Evolutionary conservation across 139 green algal genomes (phyloP).

Genomic region (Asterochloris sp.): DNA sequence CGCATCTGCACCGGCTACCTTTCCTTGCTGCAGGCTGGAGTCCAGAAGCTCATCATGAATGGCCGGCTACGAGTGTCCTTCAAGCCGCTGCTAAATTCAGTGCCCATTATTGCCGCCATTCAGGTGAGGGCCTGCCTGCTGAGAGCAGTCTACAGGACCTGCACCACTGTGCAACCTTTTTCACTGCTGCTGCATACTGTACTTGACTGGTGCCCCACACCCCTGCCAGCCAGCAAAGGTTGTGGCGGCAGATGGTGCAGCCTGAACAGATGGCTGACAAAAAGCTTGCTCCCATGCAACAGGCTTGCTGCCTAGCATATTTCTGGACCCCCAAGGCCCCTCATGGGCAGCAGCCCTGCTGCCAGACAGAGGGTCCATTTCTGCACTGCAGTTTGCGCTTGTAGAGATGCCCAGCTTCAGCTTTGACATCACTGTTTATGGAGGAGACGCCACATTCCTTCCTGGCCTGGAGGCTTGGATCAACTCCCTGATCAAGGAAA

Average conservation of each 20-base stretch:
- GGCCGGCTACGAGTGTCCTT: constrained; percentile 14
- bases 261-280: too few relatives aligned
- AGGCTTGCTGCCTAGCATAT: too few relatives aligned
- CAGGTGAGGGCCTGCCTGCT: not conserved
- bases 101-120: constrained; percentile 22
- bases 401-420: constrained; percentile 33
- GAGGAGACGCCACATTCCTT: constrained; percentile 33
- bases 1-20: not conserved
- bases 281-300: not conserved
- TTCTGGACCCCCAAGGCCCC: too few relatives aligned
- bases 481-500: constrained; percentile 28
- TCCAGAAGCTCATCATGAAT: constrained; percentile 18
- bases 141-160: too few relatives aligned
- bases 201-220: too few relatives aligned
- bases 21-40: constrained; percentile 4
- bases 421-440: constrained; percentile 36
- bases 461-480: constrained; percentile 46
- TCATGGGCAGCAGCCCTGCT: too few relatives aligned
- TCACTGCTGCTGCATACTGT: too few relatives aligned
- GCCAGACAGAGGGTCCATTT: too few relatives aligned
- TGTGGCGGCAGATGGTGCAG: too few relatives aligned
- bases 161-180: too few relatives aligned
- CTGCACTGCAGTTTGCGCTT: constrained; percentile 22
- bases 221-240: too few relatives aligned
- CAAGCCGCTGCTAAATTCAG: constrained; percentile 20